Conservation (phyloP, 2,329 filamentous ascomycete species). For the Fusarium agapanthi region DNA sequence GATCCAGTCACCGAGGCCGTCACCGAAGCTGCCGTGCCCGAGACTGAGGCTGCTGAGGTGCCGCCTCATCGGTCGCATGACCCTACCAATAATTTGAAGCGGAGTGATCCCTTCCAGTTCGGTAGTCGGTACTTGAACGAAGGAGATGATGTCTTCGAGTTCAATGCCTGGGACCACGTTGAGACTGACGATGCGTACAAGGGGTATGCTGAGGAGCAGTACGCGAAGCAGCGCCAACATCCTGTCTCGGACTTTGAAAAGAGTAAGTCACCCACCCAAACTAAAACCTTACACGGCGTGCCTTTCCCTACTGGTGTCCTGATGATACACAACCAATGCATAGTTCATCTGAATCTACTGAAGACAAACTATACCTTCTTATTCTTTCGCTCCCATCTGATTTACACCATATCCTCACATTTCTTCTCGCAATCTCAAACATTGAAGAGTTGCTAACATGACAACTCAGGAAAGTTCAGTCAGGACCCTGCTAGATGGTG, state of each 20-base stretch:
- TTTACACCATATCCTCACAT: constrained; percentile 25
- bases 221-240: constrained; percentile 81
- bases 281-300: not conserved
- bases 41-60: constrained; percentile 41
- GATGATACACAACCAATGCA: constrained; percentile 70
- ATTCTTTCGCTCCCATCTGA: constrained; percentile 82
- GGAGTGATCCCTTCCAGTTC: constrained; percentile 93
- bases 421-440: constrained; percentile 25
- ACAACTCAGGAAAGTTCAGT: constrained; percentile 78
- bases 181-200: constrained; percentile 90
- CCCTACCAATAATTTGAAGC: constrained; percentile 79
- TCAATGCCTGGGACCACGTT: constrained; percentile 99
- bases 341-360: constrained; percentile 76
- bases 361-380: constrained; percentile 68
- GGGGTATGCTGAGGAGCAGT: constrained; percentile 85
- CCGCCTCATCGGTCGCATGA: constrained; percentile 76
- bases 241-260: constrained; percentile 96
- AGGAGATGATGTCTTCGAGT: constrained; percentile 91
- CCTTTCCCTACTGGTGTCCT: constrained; percentile 50
- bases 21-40: constrained; percentile 18
- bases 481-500: constrained; percentile 93
- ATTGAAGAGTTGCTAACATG: constrained; percentile 51
- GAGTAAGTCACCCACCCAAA: constrained; percentile 58
- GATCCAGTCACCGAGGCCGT: constrained; percentile 32
- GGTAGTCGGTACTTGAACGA: constrained; percentile 86